Evolutionary conservation across 192 early-diverging fungal genomes (phyloP).

Genomic region (Coemansia sp.): DNA sequence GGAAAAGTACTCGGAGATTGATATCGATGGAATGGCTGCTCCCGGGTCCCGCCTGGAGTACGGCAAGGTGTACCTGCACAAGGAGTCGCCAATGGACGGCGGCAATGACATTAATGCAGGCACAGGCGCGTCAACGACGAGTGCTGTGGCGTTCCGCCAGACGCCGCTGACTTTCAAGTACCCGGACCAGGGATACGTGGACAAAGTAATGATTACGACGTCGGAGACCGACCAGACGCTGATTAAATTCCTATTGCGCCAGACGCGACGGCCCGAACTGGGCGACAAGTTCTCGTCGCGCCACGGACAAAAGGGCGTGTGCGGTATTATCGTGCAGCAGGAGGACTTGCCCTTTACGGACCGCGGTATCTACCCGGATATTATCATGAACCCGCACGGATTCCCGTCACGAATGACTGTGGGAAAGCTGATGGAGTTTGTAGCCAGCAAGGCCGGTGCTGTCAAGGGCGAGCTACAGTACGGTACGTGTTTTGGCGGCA

Average conservation of each 20-base stretch:
- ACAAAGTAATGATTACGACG: conserved; percentile 94
- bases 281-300: conserved; percentile 99
- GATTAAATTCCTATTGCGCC: conserved; percentile 94
- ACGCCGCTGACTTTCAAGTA: conserved; percentile 86
- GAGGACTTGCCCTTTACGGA: conserved; percentile 98
- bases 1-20: conserved; percentile 95
- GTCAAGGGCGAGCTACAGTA: conserved; percentile 92
- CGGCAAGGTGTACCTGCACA: conserved; percentile 98
- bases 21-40: conserved; percentile 92
- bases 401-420: conserved; percentile 99
- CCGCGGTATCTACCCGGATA: conserved; percentile 91
- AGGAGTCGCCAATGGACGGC: conserved; percentile 75
- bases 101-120: conserved; percentile 83
- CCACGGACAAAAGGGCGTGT: conserved; percentile 98
- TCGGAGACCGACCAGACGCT: conserved; percentile 92
- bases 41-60: conserved; percentile 93
- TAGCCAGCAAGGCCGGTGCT: conserved; percentile 88
- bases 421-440: conserved; percentile 98
- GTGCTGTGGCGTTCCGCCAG: conserved; percentile 63
- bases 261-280: conserved; percentile 97
- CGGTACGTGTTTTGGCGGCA: conserved; percentile 96
- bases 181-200: conserved; percentile 94
- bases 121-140: conserved; percentile 90
- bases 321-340: conserved; percentile 93
- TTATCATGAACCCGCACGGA: conserved; percentile 99